A percentile compares a stretch with the other conserved stretches of the same genome.
Conservation (phyloP, 139 green algal species). For the Choricystis sp. region DNA sequence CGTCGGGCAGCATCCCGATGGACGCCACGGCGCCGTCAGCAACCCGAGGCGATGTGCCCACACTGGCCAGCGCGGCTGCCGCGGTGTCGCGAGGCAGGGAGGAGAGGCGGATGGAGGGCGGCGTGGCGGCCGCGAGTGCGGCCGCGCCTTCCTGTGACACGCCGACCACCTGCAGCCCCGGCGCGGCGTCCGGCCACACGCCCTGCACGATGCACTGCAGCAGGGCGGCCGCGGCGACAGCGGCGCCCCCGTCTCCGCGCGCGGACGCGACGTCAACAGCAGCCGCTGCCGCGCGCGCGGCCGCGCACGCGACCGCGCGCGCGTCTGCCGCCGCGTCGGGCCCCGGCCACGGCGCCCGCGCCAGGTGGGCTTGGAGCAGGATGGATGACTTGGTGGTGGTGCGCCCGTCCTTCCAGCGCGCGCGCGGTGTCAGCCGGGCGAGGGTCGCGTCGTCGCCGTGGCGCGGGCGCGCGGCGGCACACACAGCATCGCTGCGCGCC, state of each 20-base stretch:
- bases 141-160: neutral
- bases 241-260: too few relatives aligned
- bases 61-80: too few relatives aligned
- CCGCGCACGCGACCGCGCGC: too few relatives aligned
- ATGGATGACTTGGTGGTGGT: neutral
- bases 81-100: too few relatives aligned
- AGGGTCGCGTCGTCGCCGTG: neutral
- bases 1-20: neutral
- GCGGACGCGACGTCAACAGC: neutral
- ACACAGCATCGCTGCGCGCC: conserved; percentile 4
- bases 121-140: too few relatives aligned
- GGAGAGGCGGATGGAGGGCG: too few relatives aligned
- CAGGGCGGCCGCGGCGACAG: neutral
- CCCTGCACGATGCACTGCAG: neutral
- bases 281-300: too few relatives aligned
- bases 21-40: too few relatives aligned
- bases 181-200: neutral
- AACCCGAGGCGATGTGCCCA: too few relatives aligned
- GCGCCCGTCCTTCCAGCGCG: neutral
- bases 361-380: neutral
- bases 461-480: neutral
- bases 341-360: too few relatives aligned
- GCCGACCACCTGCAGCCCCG: neutral
- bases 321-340: neutral
- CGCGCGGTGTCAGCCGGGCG: neutral